Percentiles rank a stretch among this genome's conserved stretches.
These are phyloP conservation scores for Pseudogymnoascus sp. DNA, from an alignment of 2,329 filamentous ascomycete genomes.

Conservation along the genomic window DNA sequence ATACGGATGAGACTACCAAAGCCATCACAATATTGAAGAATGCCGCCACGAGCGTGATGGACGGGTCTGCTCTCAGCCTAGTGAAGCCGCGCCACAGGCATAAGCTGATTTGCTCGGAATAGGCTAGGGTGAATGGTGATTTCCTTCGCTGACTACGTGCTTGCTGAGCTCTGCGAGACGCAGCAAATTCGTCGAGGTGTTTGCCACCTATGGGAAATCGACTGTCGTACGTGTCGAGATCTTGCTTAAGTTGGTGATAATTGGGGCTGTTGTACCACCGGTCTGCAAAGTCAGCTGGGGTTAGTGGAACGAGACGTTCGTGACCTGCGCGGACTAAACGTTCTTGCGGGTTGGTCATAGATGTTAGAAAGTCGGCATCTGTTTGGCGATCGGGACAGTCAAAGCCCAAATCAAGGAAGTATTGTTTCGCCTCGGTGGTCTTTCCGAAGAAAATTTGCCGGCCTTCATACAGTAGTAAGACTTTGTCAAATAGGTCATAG, in stretches of 20 bases:
- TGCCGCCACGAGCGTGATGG: not conserved
- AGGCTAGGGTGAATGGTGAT: conserved; percentile 77
- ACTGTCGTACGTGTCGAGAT: conserved; percentile 45
- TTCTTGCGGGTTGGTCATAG: conserved; percentile 57
- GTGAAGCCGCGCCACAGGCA: conserved; percentile 53
- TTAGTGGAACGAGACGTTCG: conserved; percentile 55
- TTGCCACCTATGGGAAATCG: conserved; percentile 51
- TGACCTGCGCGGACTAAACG: conserved; percentile 47
- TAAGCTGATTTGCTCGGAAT: not conserved
- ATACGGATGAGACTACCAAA: conserved; percentile 55
- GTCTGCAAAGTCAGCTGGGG: conserved; percentile 57
- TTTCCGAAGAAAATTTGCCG: conserved; percentile 70
- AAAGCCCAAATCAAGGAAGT: conserved; percentile 64
- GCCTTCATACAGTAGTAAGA: conserved; percentile 66
- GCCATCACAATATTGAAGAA: conserved; percentile 38
- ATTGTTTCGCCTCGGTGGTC: conserved; percentile 48
- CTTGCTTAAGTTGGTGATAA: conserved; percentile 36
- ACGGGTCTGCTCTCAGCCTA: conserved; percentile 59
- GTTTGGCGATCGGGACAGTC: conserved; percentile 58
- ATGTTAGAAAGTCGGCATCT: conserved; percentile 61
- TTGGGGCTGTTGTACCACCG: conserved; percentile 37
- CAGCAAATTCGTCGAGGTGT: conserved; percentile 43
- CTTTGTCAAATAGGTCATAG: conserved; percentile 69
- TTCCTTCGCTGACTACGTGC: conserved; percentile 37
- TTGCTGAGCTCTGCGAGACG: conserved; percentile 29